phyloP scores from a whole-genome alignment of 176 grass and related monocot species.

The Neostapfia colusana region DNA sequence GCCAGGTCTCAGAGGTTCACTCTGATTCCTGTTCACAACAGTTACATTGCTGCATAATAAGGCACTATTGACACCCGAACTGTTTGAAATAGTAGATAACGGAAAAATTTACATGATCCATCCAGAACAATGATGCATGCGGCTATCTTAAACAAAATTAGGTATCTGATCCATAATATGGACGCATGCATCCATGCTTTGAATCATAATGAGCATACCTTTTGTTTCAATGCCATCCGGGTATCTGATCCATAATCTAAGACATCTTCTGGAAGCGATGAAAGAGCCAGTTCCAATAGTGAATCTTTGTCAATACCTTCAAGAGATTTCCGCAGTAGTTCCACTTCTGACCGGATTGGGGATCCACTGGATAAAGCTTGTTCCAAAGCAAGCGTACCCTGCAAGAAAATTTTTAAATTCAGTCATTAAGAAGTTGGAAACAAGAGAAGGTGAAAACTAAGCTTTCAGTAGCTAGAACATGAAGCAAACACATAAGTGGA shows the following conservation, averaged over 20 bases:
- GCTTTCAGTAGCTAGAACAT: constrained; percentile 32
- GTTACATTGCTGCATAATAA: background rate
- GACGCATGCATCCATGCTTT: background rate
- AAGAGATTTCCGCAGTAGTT: constrained; percentile 66
- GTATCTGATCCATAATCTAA: constrained; percentile 71
- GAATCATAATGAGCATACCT: constrained; percentile 51
- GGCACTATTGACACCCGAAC: background rate
- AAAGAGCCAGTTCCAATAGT: constrained; percentile 79
- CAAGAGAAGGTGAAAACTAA: constrained; percentile 21
- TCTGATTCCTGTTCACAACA: background rate
- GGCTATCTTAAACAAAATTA: constrained; percentile 1
- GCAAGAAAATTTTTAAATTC: constrained; percentile 26
- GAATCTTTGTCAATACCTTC: constrained; percentile 98
- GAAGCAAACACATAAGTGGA: constrained; percentile 12
- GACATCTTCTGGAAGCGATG: constrained; percentile 81
- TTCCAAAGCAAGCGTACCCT: constrained; percentile 85
- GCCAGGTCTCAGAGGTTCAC: background rate
- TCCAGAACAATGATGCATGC: constrained; percentile 6
- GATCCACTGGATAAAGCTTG: constrained; percentile 83
- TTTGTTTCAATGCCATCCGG: constrained; percentile 70
- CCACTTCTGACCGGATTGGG: constrained; percentile 72
- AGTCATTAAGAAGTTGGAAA: constrained; percentile 27
- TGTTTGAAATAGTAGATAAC: background rate
- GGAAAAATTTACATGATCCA: background rate
- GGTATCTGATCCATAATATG: constrained; percentile 11